Evolutionary conservation across 2,329 filamentous ascomycete species (phyloP).

Genomic region (Thielaviopsis punctulata): DNA sequence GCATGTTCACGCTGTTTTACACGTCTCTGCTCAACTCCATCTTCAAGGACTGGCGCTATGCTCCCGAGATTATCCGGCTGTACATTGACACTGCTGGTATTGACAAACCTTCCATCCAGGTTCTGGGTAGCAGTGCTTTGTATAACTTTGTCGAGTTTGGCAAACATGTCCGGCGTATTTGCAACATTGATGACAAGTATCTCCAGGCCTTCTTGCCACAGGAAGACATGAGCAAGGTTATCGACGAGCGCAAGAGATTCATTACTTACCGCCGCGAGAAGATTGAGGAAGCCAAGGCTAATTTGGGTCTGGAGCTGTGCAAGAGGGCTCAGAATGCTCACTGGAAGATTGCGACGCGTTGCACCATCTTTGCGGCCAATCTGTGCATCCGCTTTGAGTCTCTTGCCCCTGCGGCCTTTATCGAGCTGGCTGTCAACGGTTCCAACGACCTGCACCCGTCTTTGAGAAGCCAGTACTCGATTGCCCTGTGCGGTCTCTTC

Average conservation of each 20-base stretch:
- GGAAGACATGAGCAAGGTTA: conserved; percentile 36
- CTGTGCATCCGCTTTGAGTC: conserved; percentile 83
- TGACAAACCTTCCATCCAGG: conserved; percentile 89
- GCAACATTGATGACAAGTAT: conserved; percentile 34
- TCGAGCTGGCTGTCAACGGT: conserved; percentile 66
- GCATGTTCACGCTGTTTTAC: conserved; percentile 77
- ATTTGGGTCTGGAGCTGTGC: conserved; percentile 66
- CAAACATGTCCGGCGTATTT: conserved; percentile 54
- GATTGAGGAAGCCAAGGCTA: conserved; percentile 71
- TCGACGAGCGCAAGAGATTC: conserved; percentile 43
- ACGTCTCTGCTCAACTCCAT: conserved; percentile 79
- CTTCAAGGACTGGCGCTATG: conserved; percentile 84
- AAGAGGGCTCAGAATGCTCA: conserved; percentile 63
- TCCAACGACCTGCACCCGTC: conserved; percentile 83
- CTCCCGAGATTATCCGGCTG: conserved; percentile 71
- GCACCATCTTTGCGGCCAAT: conserved; percentile 78
- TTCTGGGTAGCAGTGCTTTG: conserved; percentile 61
- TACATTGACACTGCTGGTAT: conserved; percentile 83
- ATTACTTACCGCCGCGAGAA: conserved; percentile 57
- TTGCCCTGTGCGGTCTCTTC: conserved; percentile 60
- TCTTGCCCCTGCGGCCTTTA: conserved; percentile 63
- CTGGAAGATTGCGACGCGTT: conserved; percentile 89
- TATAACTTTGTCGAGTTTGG: conserved; percentile 87
- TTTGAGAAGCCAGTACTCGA: conserved; percentile 63
- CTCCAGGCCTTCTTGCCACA: conserved; percentile 30